A percentile compares a stretch with the other conserved stretches of the same genome.
phyloP scores from a whole-genome alignment of 2,329 filamentous ascomycete species.

The Aspergillus puulaauensis region DNA sequence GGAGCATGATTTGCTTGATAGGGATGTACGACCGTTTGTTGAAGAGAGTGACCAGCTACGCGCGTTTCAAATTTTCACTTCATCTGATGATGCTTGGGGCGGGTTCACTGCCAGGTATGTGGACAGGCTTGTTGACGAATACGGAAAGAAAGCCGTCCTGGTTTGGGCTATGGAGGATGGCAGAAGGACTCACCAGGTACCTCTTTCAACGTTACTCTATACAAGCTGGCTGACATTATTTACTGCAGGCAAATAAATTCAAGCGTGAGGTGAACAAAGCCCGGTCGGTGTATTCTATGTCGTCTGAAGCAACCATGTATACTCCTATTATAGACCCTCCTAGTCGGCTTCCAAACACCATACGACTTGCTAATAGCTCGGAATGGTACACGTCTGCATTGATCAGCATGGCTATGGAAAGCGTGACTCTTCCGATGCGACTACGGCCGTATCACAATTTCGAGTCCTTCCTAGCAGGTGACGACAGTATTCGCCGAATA shows the following conservation, averaged over 20 bases:
- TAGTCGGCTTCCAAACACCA: constrained; percentile 53
- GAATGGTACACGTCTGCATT: constrained; percentile 80
- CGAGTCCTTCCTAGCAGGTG: constrained; percentile 51
- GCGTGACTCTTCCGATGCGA: constrained; percentile 72
- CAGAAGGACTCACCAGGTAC: constrained; percentile 55
- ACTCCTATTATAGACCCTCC: constrained; percentile 71
- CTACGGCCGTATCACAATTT: constrained; percentile 38
- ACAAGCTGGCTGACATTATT: background rate
- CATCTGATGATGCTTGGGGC: constrained; percentile 76
- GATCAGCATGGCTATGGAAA: constrained; percentile 74
- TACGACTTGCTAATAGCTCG: constrained; percentile 63
- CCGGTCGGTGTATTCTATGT: constrained; percentile 67
- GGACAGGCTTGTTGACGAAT: constrained; percentile 82
- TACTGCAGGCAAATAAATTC: constrained; percentile 54
- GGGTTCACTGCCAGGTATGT: constrained; percentile 73
- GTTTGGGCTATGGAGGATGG: constrained; percentile 77
- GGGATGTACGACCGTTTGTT: constrained; percentile 82
- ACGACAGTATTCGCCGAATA: constrained; percentile 73
- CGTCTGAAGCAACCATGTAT: constrained; percentile 71
- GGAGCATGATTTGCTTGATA: constrained; percentile 83
- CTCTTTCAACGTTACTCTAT: constrained; percentile 15
- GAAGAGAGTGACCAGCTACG: constrained; percentile 95
- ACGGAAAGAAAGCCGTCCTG: constrained; percentile 83
- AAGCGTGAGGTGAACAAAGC: constrained; percentile 72
- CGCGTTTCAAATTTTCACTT: constrained; percentile 74